Base-by-base conservation (phyloP, 208 protist genomes). In the Lotmaria passim region DNA sequence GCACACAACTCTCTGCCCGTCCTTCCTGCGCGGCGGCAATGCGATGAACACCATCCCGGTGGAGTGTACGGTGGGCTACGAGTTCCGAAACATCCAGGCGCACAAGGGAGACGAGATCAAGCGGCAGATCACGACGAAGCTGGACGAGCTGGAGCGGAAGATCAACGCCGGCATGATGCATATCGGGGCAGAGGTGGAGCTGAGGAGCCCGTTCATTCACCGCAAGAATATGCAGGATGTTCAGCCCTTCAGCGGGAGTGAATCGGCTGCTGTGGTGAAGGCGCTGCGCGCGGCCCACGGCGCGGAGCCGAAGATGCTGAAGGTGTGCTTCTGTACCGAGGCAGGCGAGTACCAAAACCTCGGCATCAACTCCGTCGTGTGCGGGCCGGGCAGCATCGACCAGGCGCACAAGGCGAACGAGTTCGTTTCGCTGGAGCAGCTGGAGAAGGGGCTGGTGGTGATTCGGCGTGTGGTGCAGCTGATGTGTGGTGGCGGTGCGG, bases 351-450 rank as follows among this genome's bases (percentile, higher is more conserved):
- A 82, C 69, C 80, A 86, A 44, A 52, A 39, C 26, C 51, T 80
- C n/a, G 82, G 86, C 56, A 74, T 88, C n/a, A 73, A 72, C 36
- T 76, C 81, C 24, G 72, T 86, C 11, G 79, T 91, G 38, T 88
- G 82, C 75, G 86, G 86, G 6, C 86, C 86, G 4, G 86, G 82
- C 33, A 79, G 63, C 61, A 88, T 88, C 55, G 72, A 82, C 11
- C 82, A 88, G 61, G 86, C 86, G 48, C 86, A 91, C 79, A 75
- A 85, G 60, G 57, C 78, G 11, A 84, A 91, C 72, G 86, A 91
- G 69, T 91, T 87, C 56, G 73, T 91, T 24, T 47, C 71, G 14
- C 31, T 88, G 57, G 80, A 86, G 36, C 78, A 91, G 64, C 73
- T 88, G 47, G 69, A 82, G 51, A 86, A 73, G 52, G 75, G 82